Evolutionary conservation across 1,284 basidiomycete genomes (phyloP), one percentile per base, ranked within the genome.

Genomic region (Coniferiporia sulphurascens): DNA sequence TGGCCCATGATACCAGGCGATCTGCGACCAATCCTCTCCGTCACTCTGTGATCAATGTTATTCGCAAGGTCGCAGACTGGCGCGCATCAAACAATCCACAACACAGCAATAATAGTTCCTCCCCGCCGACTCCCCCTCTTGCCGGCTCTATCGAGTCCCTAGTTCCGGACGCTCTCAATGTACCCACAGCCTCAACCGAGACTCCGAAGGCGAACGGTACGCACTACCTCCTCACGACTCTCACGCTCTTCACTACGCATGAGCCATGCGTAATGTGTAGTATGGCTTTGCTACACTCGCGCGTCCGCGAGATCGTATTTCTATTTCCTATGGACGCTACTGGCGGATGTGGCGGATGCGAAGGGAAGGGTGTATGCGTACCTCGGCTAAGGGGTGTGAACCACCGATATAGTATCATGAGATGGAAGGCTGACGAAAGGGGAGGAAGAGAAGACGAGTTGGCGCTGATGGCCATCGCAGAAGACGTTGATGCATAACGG

Each of bases 181-280:
- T 51, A 51, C 7, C 22, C 21, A 6, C 13, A 4, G 15, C 53
- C 46, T 59, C 56, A 43, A 46, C 62, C 22, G 57, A 53, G 0
- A 54, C 22, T 32, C 49, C 52, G 45, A 60, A 51, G 4, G 17
- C 21, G 32, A 91, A 90, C 66, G 88, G 89, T 12, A 76, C 83
- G 3, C 86, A 89, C 69, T 98, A 97, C 72, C 85, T 97, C 35
- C 79, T 97, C 43, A 97, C 93, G 0, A 84, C 84, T 0, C 79
- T 87, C 27, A 85, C 86, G 1, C 76, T 97, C 21, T 97, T 97
- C 75, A 83, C 85, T 53, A 92, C 92, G 1, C 95, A 98, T 71
- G 95, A 98, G 67, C 95, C 95, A 2, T 98, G 95, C 67, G 81
- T 97, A 59, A 93, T 97, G 90, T 98, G 95, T 70, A 84, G 86